Conservation (phyloP, 208 protist genomes). For the Trypanosoma caninum region DNA sequence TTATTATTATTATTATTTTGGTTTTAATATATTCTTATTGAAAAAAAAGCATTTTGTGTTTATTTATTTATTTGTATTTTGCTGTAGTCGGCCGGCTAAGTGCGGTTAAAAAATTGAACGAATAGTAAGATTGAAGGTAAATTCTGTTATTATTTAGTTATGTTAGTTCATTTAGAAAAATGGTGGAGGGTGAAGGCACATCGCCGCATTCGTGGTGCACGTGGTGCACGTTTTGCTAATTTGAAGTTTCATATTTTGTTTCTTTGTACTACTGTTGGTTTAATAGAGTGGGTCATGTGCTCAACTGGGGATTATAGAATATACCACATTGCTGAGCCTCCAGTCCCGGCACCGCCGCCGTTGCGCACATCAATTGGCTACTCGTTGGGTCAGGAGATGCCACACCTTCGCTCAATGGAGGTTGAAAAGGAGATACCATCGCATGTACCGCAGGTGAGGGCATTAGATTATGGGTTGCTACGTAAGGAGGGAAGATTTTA, state of each 20-base stretch:
- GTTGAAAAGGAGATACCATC: slow-evolving; percentile 32
- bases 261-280: slow-evolving; percentile 27
- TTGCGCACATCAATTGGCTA: slow-evolving; percentile 39
- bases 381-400: slow-evolving; percentile 58
- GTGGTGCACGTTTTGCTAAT: slow-evolving; percentile 50
- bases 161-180: slow-evolving; percentile 32
- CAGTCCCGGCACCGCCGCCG: slow-evolving; percentile 60
- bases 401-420: slow-evolving; percentile 46
- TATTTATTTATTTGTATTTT: slow-evolving; percentile 5
- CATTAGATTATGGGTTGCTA: slow-evolving; percentile 16
- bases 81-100: too few species aligned
- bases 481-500: slow-evolving; percentile 11
- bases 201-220: slow-evolving; percentile 49
- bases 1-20: not conserved
- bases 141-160: too few species aligned
- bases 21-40: slow-evolving; percentile 12
- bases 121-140: too few species aligned
- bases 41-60: not conserved
- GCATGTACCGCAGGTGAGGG: slow-evolving; percentile 39
- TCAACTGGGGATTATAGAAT: slow-evolving; percentile 26
- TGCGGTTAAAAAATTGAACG: too few species aligned
- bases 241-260: slow-evolving; percentile 52
- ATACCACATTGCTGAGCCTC: slow-evolving; percentile 38
- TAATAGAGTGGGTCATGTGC: slow-evolving; percentile 58
- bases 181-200: slow-evolving; percentile 69